Evolutionary conservation across 768 basidiomycete genomes (phyloP), one percentile per base, ranked within the genome.

Genomic region (Hortiboletus campestris): DNA sequence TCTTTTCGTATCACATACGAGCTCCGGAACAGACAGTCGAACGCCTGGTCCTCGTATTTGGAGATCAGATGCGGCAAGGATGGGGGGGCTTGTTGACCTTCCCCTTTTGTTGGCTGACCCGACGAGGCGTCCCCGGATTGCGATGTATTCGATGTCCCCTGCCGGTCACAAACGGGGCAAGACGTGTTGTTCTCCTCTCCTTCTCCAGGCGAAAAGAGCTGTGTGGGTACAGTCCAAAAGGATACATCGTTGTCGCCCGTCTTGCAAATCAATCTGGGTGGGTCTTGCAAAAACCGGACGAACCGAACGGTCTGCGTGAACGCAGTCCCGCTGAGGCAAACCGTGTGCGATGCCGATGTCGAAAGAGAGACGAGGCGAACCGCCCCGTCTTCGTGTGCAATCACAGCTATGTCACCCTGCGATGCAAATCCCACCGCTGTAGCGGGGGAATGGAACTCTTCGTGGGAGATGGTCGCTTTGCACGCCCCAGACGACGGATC

Each of bases 361-460:
- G 46, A 17, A 1, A 41, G 25, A 17, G 48, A 46, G 39, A 55
- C 50, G 46, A 62, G 32, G 20, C 43, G 61, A 34, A 62, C 17
- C 6, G 25, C 20, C 28, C 53, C 49, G 32, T 62, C 58, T 11
- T 50, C 41, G 22, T 51, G 51, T n/a, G 41, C 49, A 28, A 47
- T 40, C n/a, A 46, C 47, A 7, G 17, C 46, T 13, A 46, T 62
- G 25, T 43, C 28, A 8, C 55, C 46, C 20, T 42, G 49, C 44
- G 43, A 55, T 51, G 50, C 49, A 50, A 55, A 53, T 16, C 13
- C 42, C 31, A 62, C 46, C 14, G 55, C 54, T 9, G 49, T 46
- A 1, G 34, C 56, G 19, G 34, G 39, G 0, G 53, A 47, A 11
- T 6, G 7, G 20, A 38, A 22, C 2, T 36, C 47, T 12, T 10